Percentiles rank a stretch among this genome's conserved stretches.
Evolutionary conservation across 257 asterid genomes (phyloP).

Genomic region (Petunia secreta): DNA sequence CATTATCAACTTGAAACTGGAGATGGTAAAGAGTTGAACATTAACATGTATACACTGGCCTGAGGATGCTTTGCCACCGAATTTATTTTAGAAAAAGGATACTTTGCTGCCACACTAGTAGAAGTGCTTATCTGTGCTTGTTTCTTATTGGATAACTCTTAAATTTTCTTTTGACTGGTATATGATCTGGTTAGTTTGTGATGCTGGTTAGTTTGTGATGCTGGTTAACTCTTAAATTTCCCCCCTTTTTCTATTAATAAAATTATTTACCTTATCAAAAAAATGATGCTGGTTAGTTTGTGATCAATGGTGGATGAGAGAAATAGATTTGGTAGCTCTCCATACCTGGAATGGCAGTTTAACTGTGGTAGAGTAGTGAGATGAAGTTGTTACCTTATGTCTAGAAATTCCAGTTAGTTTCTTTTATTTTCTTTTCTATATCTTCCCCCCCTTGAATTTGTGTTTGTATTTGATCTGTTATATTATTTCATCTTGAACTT

Average conservation of each 20-base stretch:
- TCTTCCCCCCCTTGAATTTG: neutral
- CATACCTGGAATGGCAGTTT: neutral
- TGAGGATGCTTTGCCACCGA: neutral
- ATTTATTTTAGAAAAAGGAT: neutral
- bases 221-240: too few relatives aligned
- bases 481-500: neutral
- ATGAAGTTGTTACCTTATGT: neutral
- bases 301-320: neutral
- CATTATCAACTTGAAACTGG: neutral
- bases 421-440: conserved; percentile 5
- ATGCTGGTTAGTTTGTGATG: conserved; percentile 7
- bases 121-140: neutral
- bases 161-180: neutral
- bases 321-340: conserved; percentile 14
- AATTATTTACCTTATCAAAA: too few relatives aligned
- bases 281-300: conserved; percentile 2
- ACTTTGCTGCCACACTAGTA: conserved; percentile 4
- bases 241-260: too few relatives aligned
- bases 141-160: neutral
- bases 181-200: neutral
- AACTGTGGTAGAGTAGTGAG: conserved; percentile 7
- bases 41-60: conserved; percentile 16
- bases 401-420: neutral
- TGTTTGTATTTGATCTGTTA: conserved; percentile 4
- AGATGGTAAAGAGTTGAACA: conserved; percentile 8